Base-by-base conservation (phyloP, 2,329 filamentous ascomycete species). In the Stylonectria norvegica region DNA sequence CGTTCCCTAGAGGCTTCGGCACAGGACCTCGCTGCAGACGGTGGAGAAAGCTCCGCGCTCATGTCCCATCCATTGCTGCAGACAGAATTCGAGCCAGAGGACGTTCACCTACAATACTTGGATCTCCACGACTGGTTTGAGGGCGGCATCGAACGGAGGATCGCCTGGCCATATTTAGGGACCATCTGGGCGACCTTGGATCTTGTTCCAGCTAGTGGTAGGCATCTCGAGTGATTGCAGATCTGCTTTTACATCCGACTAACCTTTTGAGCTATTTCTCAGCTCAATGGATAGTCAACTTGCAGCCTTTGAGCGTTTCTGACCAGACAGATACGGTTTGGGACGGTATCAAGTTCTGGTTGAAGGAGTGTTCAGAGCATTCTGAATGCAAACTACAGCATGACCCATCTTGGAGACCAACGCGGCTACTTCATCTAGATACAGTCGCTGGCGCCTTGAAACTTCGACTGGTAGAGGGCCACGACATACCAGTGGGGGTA, bases 131-230 rank as follows among this genome's bases (percentile, higher is more conserved):
- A 23, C 2, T 37, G 11, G 17, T 12, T 36, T 1, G 12, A 19
- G 2, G 6, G 25, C 2, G 22, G 18, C 9, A 29, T 27, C 15
- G 31, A 35, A 16, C 35, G 29, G 19, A 4, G 12, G 0, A 40
- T 43, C 9, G 27, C 20, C 4, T 47, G 43, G 43, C 42, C 39
- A 1, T 16, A 20, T 1, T 10, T 22, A 3, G 19, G 22, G 2
- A 20, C 31, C 11, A 27, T 19, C 2, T 48, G 39, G 43, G 43
- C 43, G 2, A 18, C 36, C 17, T 34, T 47, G 6, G 39, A 43
- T 18, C 1, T 22, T 2, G 9, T 48, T 14, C 10, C 12, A 11
- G 28, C 8, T 7, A 11, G 32, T 7, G 18, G 36, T 12, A 43
- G 40, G 14, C n/a, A n/a, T n/a, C n/a, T n/a, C n/a, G n/a, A n/a